These are phyloP conservation scores for Salvia miltiorrhiza DNA, from an alignment of 257 asterid species.

Conservation along the genomic window DNA sequence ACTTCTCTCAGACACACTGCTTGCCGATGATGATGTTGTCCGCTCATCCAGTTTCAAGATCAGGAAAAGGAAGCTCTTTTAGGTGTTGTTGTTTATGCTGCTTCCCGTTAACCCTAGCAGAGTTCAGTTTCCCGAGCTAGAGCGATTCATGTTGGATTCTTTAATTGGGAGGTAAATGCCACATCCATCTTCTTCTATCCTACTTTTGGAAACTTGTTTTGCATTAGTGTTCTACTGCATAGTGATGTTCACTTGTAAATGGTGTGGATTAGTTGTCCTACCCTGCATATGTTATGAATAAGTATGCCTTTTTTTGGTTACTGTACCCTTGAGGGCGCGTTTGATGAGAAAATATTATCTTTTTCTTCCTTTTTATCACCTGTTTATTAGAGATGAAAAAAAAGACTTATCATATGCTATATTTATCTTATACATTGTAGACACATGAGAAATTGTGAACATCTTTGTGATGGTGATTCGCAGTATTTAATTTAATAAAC, in stretches of 20 bases:
- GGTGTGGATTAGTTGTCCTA: neutral
- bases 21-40: constrained; percentile 69
- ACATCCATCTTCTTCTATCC: neutral
- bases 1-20: constrained; percentile 44
- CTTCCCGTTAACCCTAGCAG: neutral
- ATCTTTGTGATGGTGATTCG: too few relatives aligned
- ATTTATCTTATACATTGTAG: too few relatives aligned
- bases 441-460: too few relatives aligned
- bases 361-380: too few relatives aligned
- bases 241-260: neutral
- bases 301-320: neutral
- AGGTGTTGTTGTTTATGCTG: neutral
- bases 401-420: too few relatives aligned
- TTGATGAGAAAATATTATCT: too few relatives aligned
- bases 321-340: neutral
- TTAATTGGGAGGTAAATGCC: neutral
- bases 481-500: too few relatives aligned
- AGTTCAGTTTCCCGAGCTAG: neutral
- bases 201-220: neutral
- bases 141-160: constrained; percentile 1
- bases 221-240: neutral
- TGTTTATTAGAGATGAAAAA: too few relatives aligned
- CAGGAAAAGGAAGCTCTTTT: constrained; percentile 64
- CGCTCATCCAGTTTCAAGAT: constrained; percentile 79
- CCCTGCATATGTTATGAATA: neutral